A percentile compares a stretch with the other conserved stretches of the same genome.
Conservation (phyloP, 2,329 filamentous ascomycete genomes). For the Xylariaceae sp. region DNA sequence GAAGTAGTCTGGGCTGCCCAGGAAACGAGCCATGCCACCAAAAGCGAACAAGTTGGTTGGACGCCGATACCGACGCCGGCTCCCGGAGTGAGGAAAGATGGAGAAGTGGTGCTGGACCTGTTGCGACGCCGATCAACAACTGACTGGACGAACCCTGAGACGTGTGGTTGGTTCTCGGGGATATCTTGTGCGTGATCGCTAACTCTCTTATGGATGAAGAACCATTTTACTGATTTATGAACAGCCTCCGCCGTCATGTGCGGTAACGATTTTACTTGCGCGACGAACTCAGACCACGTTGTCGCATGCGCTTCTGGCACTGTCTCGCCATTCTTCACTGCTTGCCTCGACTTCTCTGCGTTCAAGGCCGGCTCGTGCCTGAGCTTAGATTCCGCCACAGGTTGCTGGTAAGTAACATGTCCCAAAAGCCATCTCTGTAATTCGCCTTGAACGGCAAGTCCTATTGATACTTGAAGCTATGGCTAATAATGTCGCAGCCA, state of each 20-base stretch:
- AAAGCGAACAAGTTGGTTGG: slow-evolving; percentile 27
- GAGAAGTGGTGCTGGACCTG: slow-evolving; percentile 28
- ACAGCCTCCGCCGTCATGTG: slow-evolving; percentile 37
- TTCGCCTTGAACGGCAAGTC: no score
- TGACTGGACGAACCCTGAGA: slow-evolving; percentile 37
- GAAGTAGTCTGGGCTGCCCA: slow-evolving; percentile 26
- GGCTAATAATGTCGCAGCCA: slow-evolving; percentile 23
- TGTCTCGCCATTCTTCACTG: slow-evolving; percentile 41
- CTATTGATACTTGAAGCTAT: background rate
- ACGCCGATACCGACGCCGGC: slow-evolving; percentile 36
- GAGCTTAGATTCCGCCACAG: slow-evolving; percentile 37
- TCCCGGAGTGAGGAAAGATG: slow-evolving; percentile 26
- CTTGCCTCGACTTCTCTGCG: slow-evolving; percentile 45
- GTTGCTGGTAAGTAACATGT: slow-evolving; percentile 45
- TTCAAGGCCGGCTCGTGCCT: slow-evolving; percentile 39
- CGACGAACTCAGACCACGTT: slow-evolving; percentile 43
- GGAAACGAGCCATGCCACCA: slow-evolving; percentile 25
- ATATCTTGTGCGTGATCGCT: slow-evolving; percentile 36
- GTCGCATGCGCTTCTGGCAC: slow-evolving; percentile 45
- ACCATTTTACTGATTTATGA: slow-evolving; percentile 4
- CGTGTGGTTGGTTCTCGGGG: slow-evolving; percentile 40
- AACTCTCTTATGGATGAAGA: background rate
- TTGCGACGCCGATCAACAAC: slow-evolving; percentile 24
- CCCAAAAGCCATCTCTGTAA: background rate
- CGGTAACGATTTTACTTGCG: slow-evolving; percentile 30